Base-by-base conservation (phyloP, 2,329 filamentous ascomycete species). In the Gremmenia infestans region DNA sequence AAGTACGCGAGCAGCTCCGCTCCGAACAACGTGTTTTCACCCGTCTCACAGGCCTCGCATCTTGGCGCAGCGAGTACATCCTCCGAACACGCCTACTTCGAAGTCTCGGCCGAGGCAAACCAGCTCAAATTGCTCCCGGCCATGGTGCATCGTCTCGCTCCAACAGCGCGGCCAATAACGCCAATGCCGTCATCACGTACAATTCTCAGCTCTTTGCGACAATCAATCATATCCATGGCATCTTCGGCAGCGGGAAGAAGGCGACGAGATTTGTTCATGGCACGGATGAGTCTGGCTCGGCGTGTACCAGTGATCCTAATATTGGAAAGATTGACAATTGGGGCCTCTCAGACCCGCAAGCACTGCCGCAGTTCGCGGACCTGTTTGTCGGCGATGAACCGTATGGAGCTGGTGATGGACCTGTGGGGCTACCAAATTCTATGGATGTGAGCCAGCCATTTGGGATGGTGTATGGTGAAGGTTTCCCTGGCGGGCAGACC, bases 41-140 rank as follows among this genome's bases (percentile, higher is more conserved):
- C 15, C 85, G 92, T 45, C 79, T 99, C 53, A 95, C 89, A 9
- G 80, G 85, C 3, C 74, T 92, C 59, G 88, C 91, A n/a, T 94
- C 92, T 8, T 97, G 94, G 93, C 83, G 93, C 64, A 97, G 90
- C 72, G 94, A 99, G 72, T 99, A 97, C 67, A 87, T 97, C 48
- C 75, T 96, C 55, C 82, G 94, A 48, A 97, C 91, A 2, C 83
- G 90, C 48, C 80, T 97, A 51, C 75, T 97, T 52, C 83, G 91
- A 46, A 94, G 89, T 59, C 77, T 97, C 55, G 81, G 81, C 48
- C 85, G 90, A 57, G 94, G 93, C 50, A 96, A 92, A 68, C 91
- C 93, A 56, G 74, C 80, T 64, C 80, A 86, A 39, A 75, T 77
- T 9, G 70, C 78, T 32, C 72, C 76, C 48, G 73, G 77, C 65